Base-by-base conservation (phyloP, 345 rosid genomes). In the Boechera retrofracta region DNA sequence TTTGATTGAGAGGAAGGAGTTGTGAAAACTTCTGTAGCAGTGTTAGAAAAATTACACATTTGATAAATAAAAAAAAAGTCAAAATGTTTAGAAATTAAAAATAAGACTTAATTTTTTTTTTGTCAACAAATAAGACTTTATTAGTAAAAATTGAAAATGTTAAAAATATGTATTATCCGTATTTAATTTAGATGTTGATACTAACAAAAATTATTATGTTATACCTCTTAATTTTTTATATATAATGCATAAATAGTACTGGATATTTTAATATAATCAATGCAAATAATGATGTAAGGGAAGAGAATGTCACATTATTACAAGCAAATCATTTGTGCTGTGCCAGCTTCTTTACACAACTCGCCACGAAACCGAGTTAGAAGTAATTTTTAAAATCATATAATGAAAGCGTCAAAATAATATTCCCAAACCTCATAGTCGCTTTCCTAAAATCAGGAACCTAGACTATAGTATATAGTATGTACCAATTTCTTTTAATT, bases 331-430 rank as follows among this genome's bases (percentile, higher is more conserved):
- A 67, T 75, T 12, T 68, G 67, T 33, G 55, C 16, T 16, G 28
- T 60, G 74, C 61, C 79, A 76, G 74, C 74, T 59, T 51, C 56
- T 42, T 69, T 2, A n/a, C 63, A 76, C 39, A 76, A 41, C 69
- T 52, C 47, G 36, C 47, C 74, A 76, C 63, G 74, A 60, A 68
- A 61, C 69, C 47, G 10, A 33, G 29, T 21, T 60, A 48, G 28
- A 67, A 35, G 39, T 51, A 67, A 15, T 5, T 7, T 5, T 36
- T 60, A 0, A 3, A 26, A 33, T 66, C 53, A 67, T 26, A 65
- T 26, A 16, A 66, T 38, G 54, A 47, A 29, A 67, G 45, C 62
- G 32, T 75, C 68, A 75, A 75, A 58, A 10, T 36, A 74, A 9
- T 67, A 67, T 56, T 65, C 59, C 31, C 29, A 65, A 54, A 74